Percentiles rank a stretch among this genome's conserved stretches.
These are phyloP conservation scores for Leccinum pellstonianum DNA, from an alignment of 768 basidiomycete species.

Conservation along the genomic window DNA sequence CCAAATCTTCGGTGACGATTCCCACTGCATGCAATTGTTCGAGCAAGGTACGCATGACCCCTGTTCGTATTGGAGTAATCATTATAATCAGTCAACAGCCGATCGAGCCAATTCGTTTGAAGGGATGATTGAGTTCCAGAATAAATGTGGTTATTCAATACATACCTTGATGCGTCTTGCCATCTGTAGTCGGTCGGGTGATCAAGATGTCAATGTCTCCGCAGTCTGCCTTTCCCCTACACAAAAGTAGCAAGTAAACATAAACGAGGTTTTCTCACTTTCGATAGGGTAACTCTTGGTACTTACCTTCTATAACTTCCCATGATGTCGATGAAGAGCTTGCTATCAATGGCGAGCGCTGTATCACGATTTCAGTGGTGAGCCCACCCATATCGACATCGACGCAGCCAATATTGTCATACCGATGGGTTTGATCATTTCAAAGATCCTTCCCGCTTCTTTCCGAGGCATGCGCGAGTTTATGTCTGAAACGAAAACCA, in stretches of 20 bases:
- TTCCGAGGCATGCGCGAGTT: slow-evolving; percentile 80
- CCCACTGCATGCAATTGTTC: slow-evolving; percentile 50
- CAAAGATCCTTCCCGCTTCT: slow-evolving; percentile 75
- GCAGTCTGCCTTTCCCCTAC: slow-evolving; percentile 74
- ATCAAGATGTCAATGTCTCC: slow-evolving; percentile 93
- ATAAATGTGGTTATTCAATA: not conserved
- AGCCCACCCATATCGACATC: not conserved
- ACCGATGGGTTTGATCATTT: slow-evolving; percentile 73
- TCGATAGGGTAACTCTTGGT: not conserved
- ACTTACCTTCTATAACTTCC: slow-evolving; percentile 79
- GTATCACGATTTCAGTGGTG: not conserved
- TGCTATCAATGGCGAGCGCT: slow-evolving; percentile 73
- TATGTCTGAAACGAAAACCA: slow-evolving; percentile 55
- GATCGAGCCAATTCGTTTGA: not conserved
- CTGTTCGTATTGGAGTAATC: slow-evolving; percentile 36
- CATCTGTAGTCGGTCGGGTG: slow-evolving; percentile 71
- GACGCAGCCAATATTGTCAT: slow-evolving; percentile 8
- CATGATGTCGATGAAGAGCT: slow-evolving; percentile 82
- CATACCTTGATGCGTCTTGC: slow-evolving; percentile 69
- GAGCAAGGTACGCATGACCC: slow-evolving; percentile 61
- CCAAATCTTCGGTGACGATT: slow-evolving; percentile 80
- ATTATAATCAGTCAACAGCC: not conserved
- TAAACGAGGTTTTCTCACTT: not conserved
- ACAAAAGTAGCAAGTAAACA: not conserved
- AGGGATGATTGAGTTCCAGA: not conserved